These are phyloP conservation scores for Neurospora sp. DNA, from an alignment of 495 filamentous ascomycete genomes.

Conservation along the genomic window DNA sequence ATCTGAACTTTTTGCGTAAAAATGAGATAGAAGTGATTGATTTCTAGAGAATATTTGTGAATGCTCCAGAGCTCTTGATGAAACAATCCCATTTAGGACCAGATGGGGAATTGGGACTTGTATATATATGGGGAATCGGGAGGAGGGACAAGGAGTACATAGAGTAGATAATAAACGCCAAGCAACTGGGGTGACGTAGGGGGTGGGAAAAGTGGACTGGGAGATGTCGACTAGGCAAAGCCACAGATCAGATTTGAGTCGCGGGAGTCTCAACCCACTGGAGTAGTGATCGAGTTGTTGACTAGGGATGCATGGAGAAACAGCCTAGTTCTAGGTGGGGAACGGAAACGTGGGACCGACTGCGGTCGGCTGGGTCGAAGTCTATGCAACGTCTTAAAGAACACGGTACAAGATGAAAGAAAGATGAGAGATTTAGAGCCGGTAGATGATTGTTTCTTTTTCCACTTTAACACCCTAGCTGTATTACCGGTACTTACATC, in stretches of 20 bases:
- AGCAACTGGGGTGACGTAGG: conserved; percentile 8
- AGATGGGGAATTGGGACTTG: not conserved
- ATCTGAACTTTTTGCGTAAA: not conserved
- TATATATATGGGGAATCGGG: not conserved
- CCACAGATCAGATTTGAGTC: conserved; percentile 9
- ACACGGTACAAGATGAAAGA: not conserved
- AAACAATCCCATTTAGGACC: not conserved
- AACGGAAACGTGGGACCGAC: conserved; percentile 7
- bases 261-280: conserved; percentile 4
- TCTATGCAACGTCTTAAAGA: not conserved
- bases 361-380: conserved; percentile 2
- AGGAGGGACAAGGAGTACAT: not conserved
- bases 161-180: not conserved
- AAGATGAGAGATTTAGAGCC: not conserved
- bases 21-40: not conserved
- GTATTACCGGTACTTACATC: not conserved
- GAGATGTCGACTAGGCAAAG: not conserved
- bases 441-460: not conserved
- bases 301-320: conserved; percentile 7
- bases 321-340: conserved; percentile 2
- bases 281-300: not conserved
- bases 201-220: no score
- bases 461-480: not conserved
- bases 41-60: not conserved
- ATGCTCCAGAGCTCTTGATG: not conserved